Base-by-base conservation (phyloP, 2,329 filamentous ascomycete species). In the Fusarium sambucinum region DNA sequence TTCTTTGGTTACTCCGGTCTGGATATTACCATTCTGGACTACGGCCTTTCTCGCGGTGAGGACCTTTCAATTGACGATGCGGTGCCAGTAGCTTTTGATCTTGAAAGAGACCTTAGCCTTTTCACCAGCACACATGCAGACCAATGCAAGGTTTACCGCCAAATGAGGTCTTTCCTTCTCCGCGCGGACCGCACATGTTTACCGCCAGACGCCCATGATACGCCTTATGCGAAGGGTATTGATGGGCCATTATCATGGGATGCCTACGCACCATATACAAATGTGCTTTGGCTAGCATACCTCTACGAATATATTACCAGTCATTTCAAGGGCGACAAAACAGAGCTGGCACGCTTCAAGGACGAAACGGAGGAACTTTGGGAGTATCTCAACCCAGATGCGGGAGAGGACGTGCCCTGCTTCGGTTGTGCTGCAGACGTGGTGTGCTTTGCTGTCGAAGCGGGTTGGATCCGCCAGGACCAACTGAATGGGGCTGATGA, bases 221-320 rank as follows among this genome's bases (percentile, higher is more conserved):
- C 74, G 5, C 81, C 85, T 0, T 86, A 87, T 68, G 80, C 81
- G 30, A 67, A 74, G 17, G 82, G 82, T 1, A 72, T 83, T 35
- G 78, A 83, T 57, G 84, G 83, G 2, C 75, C 83, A 5, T 79
- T 89, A 13, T 83, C 81, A 3, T 90, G 88, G 88, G 75, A 80
- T 7, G 80, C 77, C 1, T 84, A 86, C 67, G 82, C 82, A 29
- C 87, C 88, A 1, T 90, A 90, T 74, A 89, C 86, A 6, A 90
- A 90, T 65, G 86, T 90, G 2, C 78, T 90, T 19, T 90, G 88
- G 88, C 80, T 90, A 41, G 85, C 86, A 5, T 90, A 89, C 65
- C 78, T 89, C 7, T 89, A 89, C 70, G 78, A 81, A 35, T 89
- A 88, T 74, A 76, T 89, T 57, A 70, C 79, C 4, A 69, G 64